Base-by-base conservation (phyloP, 352 stramenopile species). In the Pilasporangium apinafurcum region DNA sequence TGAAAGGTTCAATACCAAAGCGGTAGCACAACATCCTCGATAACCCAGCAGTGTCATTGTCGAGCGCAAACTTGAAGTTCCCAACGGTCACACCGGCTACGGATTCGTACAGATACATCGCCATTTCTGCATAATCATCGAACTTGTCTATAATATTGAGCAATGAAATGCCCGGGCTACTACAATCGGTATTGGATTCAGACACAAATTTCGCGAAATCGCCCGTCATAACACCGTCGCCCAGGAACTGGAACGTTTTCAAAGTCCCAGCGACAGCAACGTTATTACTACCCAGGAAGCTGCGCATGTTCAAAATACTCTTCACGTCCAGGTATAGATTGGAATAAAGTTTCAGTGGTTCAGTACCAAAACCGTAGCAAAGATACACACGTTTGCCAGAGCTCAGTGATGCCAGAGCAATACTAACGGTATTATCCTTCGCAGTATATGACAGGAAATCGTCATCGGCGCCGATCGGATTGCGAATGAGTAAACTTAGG, bases 31-130 rank as follows among this genome's bases (percentile, higher is more conserved):
- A 45, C 20, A 70, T 57, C 3, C 71, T 68, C 1, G 41, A 22
- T 0, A 83, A 42, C 0, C 75, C 75, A 1, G 65, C 66, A 0
- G 65, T 65, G 4, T 31, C 44, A 0, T 10, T 36, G 10, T 70
- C 59, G 8, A 54, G 36, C 10, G 37, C 59, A 33, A 83, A 72
- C 48, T 66, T 58, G 37, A 83, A 84, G 26, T 48, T 67, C 1
- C 71, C 72, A 4, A 68, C 56, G 1, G 75, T 77, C 2, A 72
- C 54, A 0, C 47, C 52, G 1, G 43, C 33, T 5, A 68, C 61
- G 29, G 69, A 74, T 31, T 83, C 66, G 34, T 87, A 87, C 28
- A 87, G n/a, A 45, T 77, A 85, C 51, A 85, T 74, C 3, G 71
- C 67, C 69, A 84, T 85, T 27, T 85, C 69, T 5, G 46, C 29